These are phyloP conservation scores for Boletus mariae DNA, from an alignment of 1,284 basidiomycete genomes.

Conservation along the genomic window DNA sequence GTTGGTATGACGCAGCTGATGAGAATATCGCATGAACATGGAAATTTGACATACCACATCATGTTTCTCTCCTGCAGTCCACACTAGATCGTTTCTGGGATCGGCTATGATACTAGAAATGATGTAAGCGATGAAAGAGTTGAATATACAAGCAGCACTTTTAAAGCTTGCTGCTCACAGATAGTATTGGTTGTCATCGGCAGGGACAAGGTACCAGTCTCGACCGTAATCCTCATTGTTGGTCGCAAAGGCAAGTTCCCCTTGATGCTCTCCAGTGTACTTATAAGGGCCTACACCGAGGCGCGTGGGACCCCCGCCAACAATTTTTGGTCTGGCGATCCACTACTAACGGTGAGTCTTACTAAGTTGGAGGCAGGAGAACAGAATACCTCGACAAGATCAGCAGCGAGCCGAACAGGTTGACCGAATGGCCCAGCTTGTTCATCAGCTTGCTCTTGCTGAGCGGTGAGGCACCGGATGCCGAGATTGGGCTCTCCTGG, in stretches of 20 bases:
- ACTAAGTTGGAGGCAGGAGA: neutral
- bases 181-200: neutral
- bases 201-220: neutral
- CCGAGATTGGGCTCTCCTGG: neutral
- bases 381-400: neutral
- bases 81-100: neutral
- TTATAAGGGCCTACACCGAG: neutral
- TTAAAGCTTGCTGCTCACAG: neutral
- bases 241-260: neutral
- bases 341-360: neutral
- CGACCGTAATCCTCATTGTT: neutral
- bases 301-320: neutral
- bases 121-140: neutral
- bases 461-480: neutral
- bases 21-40: neutral
- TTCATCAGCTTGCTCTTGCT: neutral
- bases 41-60: neutral
- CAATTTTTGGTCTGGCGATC: neutral
- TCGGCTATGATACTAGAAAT: neutral
- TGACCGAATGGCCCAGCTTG: neutral
- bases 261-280: neutral
- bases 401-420: neutral
- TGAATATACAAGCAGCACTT: no score
- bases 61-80: neutral
- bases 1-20: neutral